phyloP scores from a whole-genome alignment of 345 rosid genomes.

The Pelargonium nanum region DNA sequence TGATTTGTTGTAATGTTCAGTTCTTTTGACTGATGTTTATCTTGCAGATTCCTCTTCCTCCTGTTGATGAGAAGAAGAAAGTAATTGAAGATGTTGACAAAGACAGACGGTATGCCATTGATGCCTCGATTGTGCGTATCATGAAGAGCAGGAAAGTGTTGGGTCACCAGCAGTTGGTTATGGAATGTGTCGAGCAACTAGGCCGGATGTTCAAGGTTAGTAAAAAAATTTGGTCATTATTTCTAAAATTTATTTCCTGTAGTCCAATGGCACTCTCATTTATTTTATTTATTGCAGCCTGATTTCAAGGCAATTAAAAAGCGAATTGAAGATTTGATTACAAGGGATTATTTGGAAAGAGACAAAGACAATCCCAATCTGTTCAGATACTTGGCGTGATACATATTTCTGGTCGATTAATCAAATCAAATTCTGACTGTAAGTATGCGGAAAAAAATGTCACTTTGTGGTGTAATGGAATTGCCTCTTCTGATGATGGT shows the following conservation, averaged over 20 bases:
- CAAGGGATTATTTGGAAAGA: conserved; percentile 84
- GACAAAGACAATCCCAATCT: conserved; percentile 64
- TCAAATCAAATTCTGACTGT: too few species aligned
- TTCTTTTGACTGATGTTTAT: background rate
- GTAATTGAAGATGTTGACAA: conserved; percentile 89
- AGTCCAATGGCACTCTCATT: background rate
- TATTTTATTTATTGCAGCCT: conserved; percentile 43
- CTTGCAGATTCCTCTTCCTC: conserved; percentile 86
- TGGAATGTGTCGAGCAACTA: conserved; percentile 85
- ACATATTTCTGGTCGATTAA: background rate
- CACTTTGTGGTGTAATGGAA: conserved; percentile 8
- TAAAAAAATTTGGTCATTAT: background rate
- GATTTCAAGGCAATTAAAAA: conserved; percentile 93
- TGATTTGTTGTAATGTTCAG: background rate
- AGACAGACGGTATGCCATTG: conserved; percentile 84
- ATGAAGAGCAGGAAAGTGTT: conserved; percentile 87
- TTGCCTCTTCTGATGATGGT: too few species aligned
- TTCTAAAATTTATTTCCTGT: background rate
- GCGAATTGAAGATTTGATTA: conserved; percentile 82
- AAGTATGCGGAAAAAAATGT: conserved; percentile 9
- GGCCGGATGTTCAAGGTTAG: conserved; percentile 93
- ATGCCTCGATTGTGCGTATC: conserved; percentile 95
- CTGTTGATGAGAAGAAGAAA: conserved; percentile 85
- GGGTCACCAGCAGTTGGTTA: conserved; percentile 76
- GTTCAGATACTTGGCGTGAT: conserved; percentile 66